Evolutionary conservation across 192 early-diverging fungal species (phyloP).

Genomic region (Backusella liffmaniae): DNA sequence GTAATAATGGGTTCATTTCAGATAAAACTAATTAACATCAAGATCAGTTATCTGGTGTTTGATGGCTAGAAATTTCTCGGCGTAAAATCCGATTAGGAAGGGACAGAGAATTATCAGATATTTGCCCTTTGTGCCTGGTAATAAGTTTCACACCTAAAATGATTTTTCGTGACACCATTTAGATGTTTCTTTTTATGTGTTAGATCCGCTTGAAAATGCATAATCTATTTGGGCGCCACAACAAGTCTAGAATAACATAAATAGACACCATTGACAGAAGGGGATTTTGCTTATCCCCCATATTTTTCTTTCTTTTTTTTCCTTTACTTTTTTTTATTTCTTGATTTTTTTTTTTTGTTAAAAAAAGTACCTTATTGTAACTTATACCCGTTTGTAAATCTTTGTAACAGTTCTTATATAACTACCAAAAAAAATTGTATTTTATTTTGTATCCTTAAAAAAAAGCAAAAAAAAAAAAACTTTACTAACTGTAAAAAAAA

Average conservation of each 20-base stretch:
- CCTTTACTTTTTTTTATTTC: background rate
- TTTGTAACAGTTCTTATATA: background rate
- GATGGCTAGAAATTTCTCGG: background rate
- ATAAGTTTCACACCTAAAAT: background rate
- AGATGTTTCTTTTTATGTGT: background rate
- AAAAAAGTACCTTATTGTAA: background rate
- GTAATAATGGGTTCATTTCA: background rate
- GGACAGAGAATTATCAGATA: no score
- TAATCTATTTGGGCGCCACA: slow-evolving; percentile 5
- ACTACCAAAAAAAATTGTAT: background rate
- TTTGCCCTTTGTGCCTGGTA: background rate
- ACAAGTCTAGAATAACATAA: slow-evolving; percentile 5
- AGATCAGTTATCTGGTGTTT: background rate
- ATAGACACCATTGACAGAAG: background rate
- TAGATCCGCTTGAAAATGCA: background rate
- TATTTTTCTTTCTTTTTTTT: background rate
- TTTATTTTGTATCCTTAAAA: background rate
- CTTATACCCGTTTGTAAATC: background rate
- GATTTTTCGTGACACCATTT: background rate
- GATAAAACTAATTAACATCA: background rate
- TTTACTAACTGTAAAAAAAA: background rate
- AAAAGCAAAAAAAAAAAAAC: background rate
- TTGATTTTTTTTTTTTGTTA: no score
- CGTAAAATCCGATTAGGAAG: slow-evolving; percentile 1
- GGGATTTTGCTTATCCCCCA: background rate